phyloP scores from a whole-genome alignment of 495 filamentous ascomycete genomes.

The Astrocystis sublimbata region DNA sequence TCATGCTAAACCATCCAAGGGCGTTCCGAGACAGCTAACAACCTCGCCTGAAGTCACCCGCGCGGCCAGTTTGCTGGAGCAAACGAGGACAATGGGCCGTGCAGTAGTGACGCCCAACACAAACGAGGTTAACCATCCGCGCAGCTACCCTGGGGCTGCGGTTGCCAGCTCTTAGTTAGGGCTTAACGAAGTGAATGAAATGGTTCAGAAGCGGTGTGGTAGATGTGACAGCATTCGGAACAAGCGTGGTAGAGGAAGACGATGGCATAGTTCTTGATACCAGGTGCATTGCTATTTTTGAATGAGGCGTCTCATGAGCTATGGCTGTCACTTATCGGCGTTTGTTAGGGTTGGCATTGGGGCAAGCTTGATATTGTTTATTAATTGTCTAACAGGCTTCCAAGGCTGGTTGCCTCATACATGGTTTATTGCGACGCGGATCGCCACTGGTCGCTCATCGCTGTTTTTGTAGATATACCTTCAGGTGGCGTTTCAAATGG shows the following conservation, averaged over 20 bases:
- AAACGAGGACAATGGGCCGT: constrained; percentile 30
- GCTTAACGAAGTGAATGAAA: neutral
- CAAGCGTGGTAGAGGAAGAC: constrained; percentile 11
- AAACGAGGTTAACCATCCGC: constrained; percentile 23
- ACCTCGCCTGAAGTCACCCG: constrained; percentile 34
- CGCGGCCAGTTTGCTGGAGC: constrained; percentile 31
- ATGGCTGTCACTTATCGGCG: constrained; percentile 21
- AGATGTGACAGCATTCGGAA: constrained; percentile 18
- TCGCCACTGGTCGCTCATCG: too few relatives aligned
- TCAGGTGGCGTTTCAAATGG: constrained; percentile 24
- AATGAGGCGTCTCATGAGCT: constrained; percentile 31
- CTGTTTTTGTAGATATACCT: constrained; percentile 23
- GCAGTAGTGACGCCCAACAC: constrained; percentile 21
- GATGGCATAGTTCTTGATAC: constrained; percentile 22
- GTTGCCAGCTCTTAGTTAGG: constrained; percentile 12
- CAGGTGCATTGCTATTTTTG: constrained; percentile 35
- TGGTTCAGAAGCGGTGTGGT: neutral
- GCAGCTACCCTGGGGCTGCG: constrained; percentile 9
- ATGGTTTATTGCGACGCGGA: constrained; percentile 14
- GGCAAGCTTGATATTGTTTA: neutral
- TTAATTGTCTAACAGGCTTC: constrained; percentile 10
- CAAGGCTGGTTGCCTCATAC: constrained; percentile 11
- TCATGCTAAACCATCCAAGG: constrained; percentile 25
- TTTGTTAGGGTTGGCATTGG: constrained; percentile 3
- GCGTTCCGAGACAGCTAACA: constrained; percentile 24